A percentile compares a stretch with the other conserved stretches of the same genome.
These are phyloP conservation scores for Pholiota microspora DNA, from an alignment of 768 basidiomycete genomes.

Conservation along the genomic window DNA sequence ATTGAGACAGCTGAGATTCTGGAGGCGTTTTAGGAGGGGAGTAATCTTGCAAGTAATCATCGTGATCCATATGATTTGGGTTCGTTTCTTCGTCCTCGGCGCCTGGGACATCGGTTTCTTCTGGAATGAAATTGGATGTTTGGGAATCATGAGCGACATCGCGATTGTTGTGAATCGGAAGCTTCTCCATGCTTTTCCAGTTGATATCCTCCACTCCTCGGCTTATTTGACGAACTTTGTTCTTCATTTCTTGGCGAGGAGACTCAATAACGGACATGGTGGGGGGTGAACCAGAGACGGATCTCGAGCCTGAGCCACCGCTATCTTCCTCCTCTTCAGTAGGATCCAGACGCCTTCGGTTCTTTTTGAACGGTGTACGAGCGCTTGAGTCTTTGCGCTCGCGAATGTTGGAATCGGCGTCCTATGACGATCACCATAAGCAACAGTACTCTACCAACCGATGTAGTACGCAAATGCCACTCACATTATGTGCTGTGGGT, in stretches of 20 bases:
- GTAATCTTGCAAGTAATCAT: conserved; percentile 22
- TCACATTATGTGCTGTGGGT: conserved; percentile 41
- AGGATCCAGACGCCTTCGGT: conserved; percentile 57
- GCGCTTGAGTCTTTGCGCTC: conserved; percentile 51
- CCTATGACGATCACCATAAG: conserved; percentile 29
- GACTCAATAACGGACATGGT: conserved; percentile 42
- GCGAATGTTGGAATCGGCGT: conserved; percentile 33
- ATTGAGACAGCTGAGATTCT: conserved; percentile 17
- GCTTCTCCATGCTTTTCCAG: conserved; percentile 54
- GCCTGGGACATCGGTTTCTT: conserved; percentile 7
- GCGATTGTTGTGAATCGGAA: conserved; percentile 27
- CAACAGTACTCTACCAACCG: neutral
- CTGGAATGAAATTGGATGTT: neutral
- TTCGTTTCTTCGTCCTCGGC: conserved; percentile 6
- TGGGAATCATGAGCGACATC: conserved; percentile 13
- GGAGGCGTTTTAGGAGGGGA: conserved; percentile 22
- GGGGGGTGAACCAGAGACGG: conserved; percentile 43
- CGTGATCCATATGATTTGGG: conserved; percentile 12
- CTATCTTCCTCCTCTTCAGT: conserved; percentile 65
- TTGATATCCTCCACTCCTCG: conserved; percentile 76
- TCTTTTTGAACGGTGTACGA: conserved; percentile 74
- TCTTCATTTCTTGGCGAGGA: conserved; percentile 77
- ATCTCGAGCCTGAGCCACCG: conserved; percentile 33
- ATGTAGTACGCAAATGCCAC: conserved; percentile 5
- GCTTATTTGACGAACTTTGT: conserved; percentile 70